phyloP scores from a whole-genome alignment of 805 yeast species.

The Gaillardinia entomophila region DNA sequence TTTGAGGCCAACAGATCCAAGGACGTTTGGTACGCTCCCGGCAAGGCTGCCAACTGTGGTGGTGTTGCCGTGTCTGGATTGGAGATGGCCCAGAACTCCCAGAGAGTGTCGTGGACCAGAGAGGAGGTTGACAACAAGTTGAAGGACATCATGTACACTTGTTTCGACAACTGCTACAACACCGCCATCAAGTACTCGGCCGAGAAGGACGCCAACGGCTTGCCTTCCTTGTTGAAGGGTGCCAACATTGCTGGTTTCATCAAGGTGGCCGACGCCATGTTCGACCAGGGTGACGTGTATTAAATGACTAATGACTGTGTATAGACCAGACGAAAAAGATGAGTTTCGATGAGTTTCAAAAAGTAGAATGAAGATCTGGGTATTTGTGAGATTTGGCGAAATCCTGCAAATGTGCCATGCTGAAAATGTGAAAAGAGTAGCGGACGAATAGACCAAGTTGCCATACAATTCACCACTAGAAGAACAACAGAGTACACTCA shows the following conservation, averaged over 20 bases:
- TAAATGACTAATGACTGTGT: slow-evolving; percentile 14
- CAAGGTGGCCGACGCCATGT: slow-evolving; percentile 98
- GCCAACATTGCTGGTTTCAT: slow-evolving; percentile 99
- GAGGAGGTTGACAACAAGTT: slow-evolving; percentile 91
- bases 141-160: slow-evolving; percentile 86
- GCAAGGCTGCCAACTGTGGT: slow-evolving; percentile 99
- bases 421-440: no score
- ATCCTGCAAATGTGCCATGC: no score
- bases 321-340: no score
- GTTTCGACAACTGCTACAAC: slow-evolving; percentile 88
- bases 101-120: slow-evolving; percentile 82
- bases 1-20: slow-evolving; percentile 75
- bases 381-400: no score
- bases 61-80: slow-evolving; percentile 99
- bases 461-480: no score
- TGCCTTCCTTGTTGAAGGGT: slow-evolving; percentile 96
- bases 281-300: slow-evolving; percentile 85
- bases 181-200: slow-evolving; percentile 79
- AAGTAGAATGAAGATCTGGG: no score
- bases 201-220: slow-evolving; percentile 50
- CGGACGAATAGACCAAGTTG: no score
- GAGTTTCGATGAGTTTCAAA: no score
- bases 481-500: no score
- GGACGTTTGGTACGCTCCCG: slow-evolving; percentile 96
- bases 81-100: slow-evolving; percentile 99